Percentiles rank a stretch among this genome's conserved stretches.
These are phyloP conservation scores for Sherardia arvensis DNA, from an alignment of 257 asterid genomes.

Conservation along the genomic window DNA sequence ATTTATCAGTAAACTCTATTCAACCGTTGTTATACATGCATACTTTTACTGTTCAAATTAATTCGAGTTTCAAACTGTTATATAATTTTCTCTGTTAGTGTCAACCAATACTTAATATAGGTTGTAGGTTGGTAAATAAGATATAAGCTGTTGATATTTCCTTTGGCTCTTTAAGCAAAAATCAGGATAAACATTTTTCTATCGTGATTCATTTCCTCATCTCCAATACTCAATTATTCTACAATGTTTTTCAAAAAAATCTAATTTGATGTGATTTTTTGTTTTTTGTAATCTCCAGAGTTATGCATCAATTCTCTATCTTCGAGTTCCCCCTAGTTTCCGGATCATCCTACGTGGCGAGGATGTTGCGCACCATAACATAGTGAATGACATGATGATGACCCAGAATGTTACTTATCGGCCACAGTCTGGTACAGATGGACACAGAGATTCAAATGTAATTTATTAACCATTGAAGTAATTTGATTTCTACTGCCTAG, in stretches of 20 bases:
- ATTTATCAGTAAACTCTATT: background rate
- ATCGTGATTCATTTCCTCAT: background rate
- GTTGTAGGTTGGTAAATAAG: background rate
- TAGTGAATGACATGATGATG: slow-evolving; percentile 99
- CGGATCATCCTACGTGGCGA: slow-evolving; percentile 88
- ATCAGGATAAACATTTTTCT: background rate
- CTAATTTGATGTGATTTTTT: background rate
- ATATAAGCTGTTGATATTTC: background rate
- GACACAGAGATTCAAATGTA: slow-evolving; percentile 63
- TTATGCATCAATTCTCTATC: slow-evolving; percentile 90
- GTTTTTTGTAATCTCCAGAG: slow-evolving; percentile 54
- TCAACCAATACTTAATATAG: background rate
- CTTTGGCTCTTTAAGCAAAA: background rate
- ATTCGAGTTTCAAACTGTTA: background rate
- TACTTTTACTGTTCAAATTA: background rate
- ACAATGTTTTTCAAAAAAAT: no score
- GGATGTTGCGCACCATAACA: slow-evolving; percentile 91
- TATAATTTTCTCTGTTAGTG: background rate
- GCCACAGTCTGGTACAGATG: slow-evolving; percentile 76
- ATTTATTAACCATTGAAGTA: slow-evolving; percentile 11
- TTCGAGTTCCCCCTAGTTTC: slow-evolving; percentile 70
- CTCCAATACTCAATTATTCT: background rate
- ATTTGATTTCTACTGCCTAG: slow-evolving; percentile 2
- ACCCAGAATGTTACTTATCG: slow-evolving; percentile 82
- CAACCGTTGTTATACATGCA: background rate